phyloP scores from a whole-genome alignment of 73 alveolate species.

The Paramecium octaurelia region DNA sequence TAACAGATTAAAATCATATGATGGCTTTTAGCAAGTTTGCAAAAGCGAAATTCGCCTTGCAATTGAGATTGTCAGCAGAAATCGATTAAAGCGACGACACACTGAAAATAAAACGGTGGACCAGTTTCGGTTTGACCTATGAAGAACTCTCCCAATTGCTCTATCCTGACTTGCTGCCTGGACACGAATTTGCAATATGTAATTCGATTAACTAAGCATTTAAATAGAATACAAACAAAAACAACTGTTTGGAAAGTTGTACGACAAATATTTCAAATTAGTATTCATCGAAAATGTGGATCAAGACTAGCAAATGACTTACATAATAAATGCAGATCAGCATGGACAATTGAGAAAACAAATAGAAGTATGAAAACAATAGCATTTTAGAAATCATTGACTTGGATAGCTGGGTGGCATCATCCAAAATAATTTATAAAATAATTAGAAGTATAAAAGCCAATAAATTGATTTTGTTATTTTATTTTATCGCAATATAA shows the following conservation, averaged over 20 bases:
- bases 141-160: background rate
- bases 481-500: background rate
- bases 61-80: background rate
- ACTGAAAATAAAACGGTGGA: background rate
- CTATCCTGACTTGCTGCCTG: background rate
- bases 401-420: conserved; percentile 21
- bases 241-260: background rate
- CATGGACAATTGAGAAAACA: background rate
- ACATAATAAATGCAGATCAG: background rate
- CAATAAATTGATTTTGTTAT: background rate
- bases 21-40: background rate
- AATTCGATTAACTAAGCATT: background rate
- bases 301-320: background rate
- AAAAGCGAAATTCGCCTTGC: background rate
- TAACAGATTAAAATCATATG: background rate
- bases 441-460: background rate
- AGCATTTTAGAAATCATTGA: background rate
- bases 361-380: background rate
- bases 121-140: background rate
- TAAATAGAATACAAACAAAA: background rate
- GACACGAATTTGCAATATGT: background rate
- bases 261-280: background rate
- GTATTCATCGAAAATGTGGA: background rate
- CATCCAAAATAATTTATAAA: background rate
- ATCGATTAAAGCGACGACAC: background rate